phyloP scores from a whole-genome alignment of 495 filamentous ascomycete species.

The Neurospora sp. region DNA sequence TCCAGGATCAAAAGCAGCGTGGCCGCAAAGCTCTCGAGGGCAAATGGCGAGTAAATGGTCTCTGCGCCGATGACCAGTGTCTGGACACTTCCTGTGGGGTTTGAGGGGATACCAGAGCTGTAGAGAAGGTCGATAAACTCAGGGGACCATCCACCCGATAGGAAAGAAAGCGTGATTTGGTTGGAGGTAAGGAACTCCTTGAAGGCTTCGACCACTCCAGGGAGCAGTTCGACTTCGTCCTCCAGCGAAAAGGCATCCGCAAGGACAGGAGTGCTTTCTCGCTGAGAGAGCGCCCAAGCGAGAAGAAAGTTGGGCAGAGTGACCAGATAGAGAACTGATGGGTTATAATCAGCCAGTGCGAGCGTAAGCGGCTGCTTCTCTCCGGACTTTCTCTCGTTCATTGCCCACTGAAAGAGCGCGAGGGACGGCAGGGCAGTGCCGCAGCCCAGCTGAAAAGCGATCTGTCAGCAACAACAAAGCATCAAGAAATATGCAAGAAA shows the following conservation, averaged over 20 bases:
- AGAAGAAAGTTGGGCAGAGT: slow-evolving; percentile 83
- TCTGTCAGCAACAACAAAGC: slow-evolving; percentile 10
- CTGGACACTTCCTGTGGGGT: slow-evolving; percentile 8
- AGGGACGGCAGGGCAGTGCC: slow-evolving; percentile 82
- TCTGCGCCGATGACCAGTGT: slow-evolving; percentile 73
- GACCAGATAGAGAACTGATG: slow-evolving; percentile 70
- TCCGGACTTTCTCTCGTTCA: slow-evolving; percentile 26
- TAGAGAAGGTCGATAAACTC: slow-evolving; percentile 53
- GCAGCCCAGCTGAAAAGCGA: slow-evolving; percentile 60
- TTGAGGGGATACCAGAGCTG: slow-evolving; percentile 12
- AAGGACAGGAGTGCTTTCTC: slow-evolving; percentile 17
- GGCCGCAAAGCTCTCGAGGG: slow-evolving; percentile 61
- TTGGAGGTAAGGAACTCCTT: slow-evolving; percentile 41
- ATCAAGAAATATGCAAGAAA: not conserved
- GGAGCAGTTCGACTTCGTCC: slow-evolving; percentile 66
- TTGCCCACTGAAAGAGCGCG: slow-evolving; percentile 60
- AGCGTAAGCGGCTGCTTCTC: slow-evolving; percentile 41
- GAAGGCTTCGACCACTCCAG: slow-evolving; percentile 53
- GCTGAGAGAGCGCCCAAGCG: slow-evolving; percentile 54
- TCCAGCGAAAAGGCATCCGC: slow-evolving; percentile 37
- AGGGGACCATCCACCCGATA: slow-evolving; percentile 76
- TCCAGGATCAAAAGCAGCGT: slow-evolving; percentile 57
- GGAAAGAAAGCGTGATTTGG: slow-evolving; percentile 55
- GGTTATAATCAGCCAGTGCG: slow-evolving; percentile 83
- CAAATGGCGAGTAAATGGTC: slow-evolving; percentile 85